A percentile compares a stretch with the other conserved stretches of the same genome.
Evolutionary conservation across 345 rosid genomes (phyloP).

Genomic region (Pistacia vera): DNA sequence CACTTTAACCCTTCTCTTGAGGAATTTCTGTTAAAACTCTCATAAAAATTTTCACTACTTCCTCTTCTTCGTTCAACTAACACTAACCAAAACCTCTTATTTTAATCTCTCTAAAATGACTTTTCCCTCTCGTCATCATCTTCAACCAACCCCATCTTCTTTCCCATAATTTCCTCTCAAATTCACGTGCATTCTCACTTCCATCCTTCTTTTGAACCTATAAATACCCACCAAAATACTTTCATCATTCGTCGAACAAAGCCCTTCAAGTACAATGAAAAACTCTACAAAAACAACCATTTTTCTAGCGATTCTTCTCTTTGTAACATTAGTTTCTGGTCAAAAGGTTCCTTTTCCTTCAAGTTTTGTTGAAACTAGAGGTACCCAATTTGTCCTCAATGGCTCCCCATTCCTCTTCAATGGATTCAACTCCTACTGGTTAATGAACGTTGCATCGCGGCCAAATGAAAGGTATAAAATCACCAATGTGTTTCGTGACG

Average conservation of each 20-base stretch:
- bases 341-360: slow-evolving; percentile 10
- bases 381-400: slow-evolving; percentile 33
- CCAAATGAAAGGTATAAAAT: slow-evolving; percentile 32
- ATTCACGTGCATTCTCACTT: background rate
- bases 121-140: background rate
- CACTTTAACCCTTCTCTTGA: too few species aligned
- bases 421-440: slow-evolving; percentile 59
- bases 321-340: slow-evolving; percentile 14
- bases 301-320: slow-evolving; percentile 5
- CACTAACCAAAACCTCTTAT: background rate
- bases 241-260: background rate
- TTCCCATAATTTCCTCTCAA: slow-evolving; percentile 1
- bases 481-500: slow-evolving; percentile 33
- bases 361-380: slow-evolving; percentile 32
- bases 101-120: background rate
- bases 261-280: slow-evolving; percentile 15
- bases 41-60: background rate
- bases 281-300: background rate
- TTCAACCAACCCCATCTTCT: background rate
- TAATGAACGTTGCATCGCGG: slow-evolving; percentile 39
- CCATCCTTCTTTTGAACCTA: background rate
- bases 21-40: too few species aligned
- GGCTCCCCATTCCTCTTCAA: slow-evolving; percentile 47
- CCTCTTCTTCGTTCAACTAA: background rate
- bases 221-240: background rate